These are phyloP conservation scores for Cyclocybe aegerita DNA, from an alignment of 768 basidiomycete species.

Conservation along the genomic window DNA sequence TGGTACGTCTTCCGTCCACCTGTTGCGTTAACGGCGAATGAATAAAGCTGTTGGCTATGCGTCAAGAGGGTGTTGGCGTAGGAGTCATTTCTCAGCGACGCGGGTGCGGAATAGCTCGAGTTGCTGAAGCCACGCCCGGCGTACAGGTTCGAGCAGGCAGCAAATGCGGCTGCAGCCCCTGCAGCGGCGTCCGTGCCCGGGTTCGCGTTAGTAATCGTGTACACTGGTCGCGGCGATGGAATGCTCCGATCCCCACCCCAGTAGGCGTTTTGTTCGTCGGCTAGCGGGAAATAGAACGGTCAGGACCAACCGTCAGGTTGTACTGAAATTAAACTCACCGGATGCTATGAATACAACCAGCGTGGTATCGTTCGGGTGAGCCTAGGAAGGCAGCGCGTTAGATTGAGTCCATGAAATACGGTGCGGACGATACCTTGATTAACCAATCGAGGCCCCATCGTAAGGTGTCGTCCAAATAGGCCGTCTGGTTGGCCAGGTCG, in stretches of 20 bases:
- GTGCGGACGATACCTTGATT: conserved; percentile 60
- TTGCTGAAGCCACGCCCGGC: conserved; percentile 55
- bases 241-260: conserved; percentile 88
- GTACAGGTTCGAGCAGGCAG: conserved; percentile 84
- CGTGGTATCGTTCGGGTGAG: conserved; percentile 71
- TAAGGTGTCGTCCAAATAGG: conserved; percentile 88
- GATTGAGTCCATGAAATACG: not conserved
- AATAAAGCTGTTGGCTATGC: conserved; percentile 76
- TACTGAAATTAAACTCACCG: conserved; percentile 33
- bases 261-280: conserved; percentile 68
- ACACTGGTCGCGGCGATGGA: conserved; percentile 72
- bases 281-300: conserved; percentile 27
- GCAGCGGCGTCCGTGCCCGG: conserved; percentile 93
- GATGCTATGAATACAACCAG: conserved; percentile 79
- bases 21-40: conserved; percentile 70
- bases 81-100: conserved; percentile 67
- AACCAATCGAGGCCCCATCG: conserved; percentile 93
- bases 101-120: conserved; percentile 51
- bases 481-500: conserved; percentile 81
- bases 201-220: conserved; percentile 72
- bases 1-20: conserved; percentile 65
- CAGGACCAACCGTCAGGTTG: conserved; percentile 1
- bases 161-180: conserved; percentile 80
- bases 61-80: conserved; percentile 70
- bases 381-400: conserved; percentile 42